Evolutionary conservation across 1,139 yeast genomes (phyloP).

Genomic region (Yamadazyma oceani): DNA sequence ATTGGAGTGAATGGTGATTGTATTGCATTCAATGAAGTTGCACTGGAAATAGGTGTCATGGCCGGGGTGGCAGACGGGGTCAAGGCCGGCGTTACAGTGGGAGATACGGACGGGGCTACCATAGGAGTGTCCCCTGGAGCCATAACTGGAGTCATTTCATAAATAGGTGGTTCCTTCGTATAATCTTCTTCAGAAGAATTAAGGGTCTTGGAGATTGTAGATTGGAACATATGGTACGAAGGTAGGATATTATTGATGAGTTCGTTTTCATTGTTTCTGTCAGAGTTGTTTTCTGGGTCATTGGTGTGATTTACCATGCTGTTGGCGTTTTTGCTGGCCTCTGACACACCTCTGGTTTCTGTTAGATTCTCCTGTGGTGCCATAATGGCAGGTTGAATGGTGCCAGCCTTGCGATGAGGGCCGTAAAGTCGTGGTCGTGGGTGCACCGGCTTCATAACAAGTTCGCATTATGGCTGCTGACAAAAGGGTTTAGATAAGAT

Average conservation of each 20-base stretch:
- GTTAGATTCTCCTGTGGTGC: too few species aligned
- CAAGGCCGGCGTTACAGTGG: conserved; percentile 22
- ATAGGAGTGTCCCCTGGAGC: too few species aligned
- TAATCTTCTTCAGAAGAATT: conserved; percentile 43
- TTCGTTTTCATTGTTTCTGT: conserved; percentile 23
- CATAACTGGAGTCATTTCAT: conserved; percentile 37
- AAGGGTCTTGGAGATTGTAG: conserved; percentile 41
- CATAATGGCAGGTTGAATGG: too few species aligned
- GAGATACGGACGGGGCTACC: conserved; percentile 16
- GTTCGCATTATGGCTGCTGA: too few species aligned
- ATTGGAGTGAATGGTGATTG: conserved; percentile 20
- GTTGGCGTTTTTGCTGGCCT: neutral
- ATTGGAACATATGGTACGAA: conserved; percentile 47
- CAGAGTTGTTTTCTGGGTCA: neutral
- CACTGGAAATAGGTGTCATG: neutral
- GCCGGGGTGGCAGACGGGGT: conserved; percentile 16
- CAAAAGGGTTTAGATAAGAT: too few species aligned
- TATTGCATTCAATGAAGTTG: conserved; percentile 10
- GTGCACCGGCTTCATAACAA: too few species aligned
- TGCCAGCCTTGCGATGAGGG: too few species aligned
- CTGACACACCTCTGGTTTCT: neutral
- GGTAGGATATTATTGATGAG: conserved; percentile 44
- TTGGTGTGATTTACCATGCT: neutral
- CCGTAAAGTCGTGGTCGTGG: too few species aligned
- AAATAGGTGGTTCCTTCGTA: conserved; percentile 43